Conservation (phyloP, 2,329 filamentous ascomycete species). For the Coniochaeta ligniaria region DNA sequence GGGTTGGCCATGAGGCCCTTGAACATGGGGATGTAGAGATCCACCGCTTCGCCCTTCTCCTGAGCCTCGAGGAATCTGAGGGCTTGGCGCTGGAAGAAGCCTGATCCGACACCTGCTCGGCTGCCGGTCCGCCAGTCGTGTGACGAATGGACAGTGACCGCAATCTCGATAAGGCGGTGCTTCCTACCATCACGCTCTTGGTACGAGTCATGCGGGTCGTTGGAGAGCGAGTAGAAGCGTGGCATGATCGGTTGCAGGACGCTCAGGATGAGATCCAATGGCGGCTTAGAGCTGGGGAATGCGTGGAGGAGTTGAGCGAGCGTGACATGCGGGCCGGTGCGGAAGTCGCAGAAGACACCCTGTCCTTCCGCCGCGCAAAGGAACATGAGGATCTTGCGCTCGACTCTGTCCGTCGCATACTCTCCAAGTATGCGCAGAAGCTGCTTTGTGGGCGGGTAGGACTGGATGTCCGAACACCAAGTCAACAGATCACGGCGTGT, state of each 20-base stretch:
- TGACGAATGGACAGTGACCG: slow-evolving; percentile 90
- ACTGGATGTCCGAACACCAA: slow-evolving; percentile 93
- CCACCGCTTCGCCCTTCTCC: slow-evolving; percentile 47
- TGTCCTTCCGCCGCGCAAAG: slow-evolving; percentile 87
- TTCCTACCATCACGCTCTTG: slow-evolving; percentile 60
- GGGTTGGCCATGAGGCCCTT: slow-evolving; percentile 97
- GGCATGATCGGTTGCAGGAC: slow-evolving; percentile 87
- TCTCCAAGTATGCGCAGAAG: slow-evolving; percentile 82
- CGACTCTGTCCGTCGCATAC: slow-evolving; percentile 68
- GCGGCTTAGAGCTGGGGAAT: slow-evolving; percentile 86
- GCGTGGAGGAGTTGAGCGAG: slow-evolving; percentile 80
- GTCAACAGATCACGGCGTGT: slow-evolving; percentile 87
- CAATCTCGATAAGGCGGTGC: slow-evolving; percentile 84
- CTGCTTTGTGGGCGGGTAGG: slow-evolving; percentile 82
- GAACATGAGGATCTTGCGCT: slow-evolving; percentile 83
- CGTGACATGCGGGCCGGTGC: slow-evolving; percentile 81
- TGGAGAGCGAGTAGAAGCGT: slow-evolving; percentile 95
- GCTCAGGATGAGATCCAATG: slow-evolving; percentile 73
- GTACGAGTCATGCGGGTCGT: slow-evolving; percentile 78
- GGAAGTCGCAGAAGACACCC: slow-evolving; percentile 86
- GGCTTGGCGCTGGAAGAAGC: slow-evolving; percentile 86
- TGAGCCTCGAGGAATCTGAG: slow-evolving; percentile 63
- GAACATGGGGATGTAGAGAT: slow-evolving; percentile 90
- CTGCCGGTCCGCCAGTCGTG: slow-evolving; percentile 66
- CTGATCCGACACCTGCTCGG: slow-evolving; percentile 83